These are phyloP conservation scores for Colletotrichum lupini DNA, from an alignment of 2,329 filamentous ascomycete genomes.

Conservation along the genomic window DNA sequence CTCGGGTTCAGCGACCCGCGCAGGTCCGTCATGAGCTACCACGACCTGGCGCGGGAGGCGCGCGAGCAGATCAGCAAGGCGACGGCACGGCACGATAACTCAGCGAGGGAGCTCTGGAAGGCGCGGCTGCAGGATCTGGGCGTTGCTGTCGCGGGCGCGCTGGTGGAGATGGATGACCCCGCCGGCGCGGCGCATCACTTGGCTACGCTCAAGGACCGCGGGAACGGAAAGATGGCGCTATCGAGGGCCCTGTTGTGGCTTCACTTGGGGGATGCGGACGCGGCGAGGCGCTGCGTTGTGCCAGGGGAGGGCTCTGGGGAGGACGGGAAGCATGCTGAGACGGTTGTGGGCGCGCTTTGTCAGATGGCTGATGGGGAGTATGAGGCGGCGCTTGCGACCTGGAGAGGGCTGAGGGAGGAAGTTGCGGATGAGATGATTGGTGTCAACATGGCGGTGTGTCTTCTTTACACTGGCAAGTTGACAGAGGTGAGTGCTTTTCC, in stretches of 20 bases:
- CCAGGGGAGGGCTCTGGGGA: slow-evolving; percentile 34
- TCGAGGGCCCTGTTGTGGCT: slow-evolving; percentile 78
- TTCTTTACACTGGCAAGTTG: slow-evolving; percentile 84
- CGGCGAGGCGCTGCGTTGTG: slow-evolving; percentile 68
- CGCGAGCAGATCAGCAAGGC: slow-evolving; percentile 68
- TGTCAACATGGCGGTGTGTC: slow-evolving; percentile 86
- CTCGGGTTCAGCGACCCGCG: slow-evolving; percentile 87
- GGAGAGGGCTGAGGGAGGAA: slow-evolving; percentile 61
- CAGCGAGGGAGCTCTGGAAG: slow-evolving; percentile 75
- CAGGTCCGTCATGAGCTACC: slow-evolving; percentile 88
- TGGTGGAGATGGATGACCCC: slow-evolving; percentile 90
- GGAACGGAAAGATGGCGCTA: slow-evolving; percentile 54
- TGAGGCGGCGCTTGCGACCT: slow-evolving; percentile 69
- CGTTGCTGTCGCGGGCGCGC: slow-evolving; percentile 70
- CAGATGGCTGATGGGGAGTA: slow-evolving; percentile 84
- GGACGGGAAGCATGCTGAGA: slow-evolving; percentile 50
- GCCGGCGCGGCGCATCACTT: slow-evolving; percentile 83
- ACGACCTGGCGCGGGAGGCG: slow-evolving; percentile 86
- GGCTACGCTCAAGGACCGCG: slow-evolving; percentile 60
- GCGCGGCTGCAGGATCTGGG: slow-evolving; percentile 80
- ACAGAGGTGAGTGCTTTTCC: slow-evolving; percentile 65
- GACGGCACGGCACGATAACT: slow-evolving; percentile 55
- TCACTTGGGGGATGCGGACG: slow-evolving; percentile 79
- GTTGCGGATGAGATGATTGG: slow-evolving; percentile 74
- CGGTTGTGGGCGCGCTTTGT: slow-evolving; percentile 74